Base-by-base conservation (phyloP, 2,329 filamentous ascomycete genomes). In the Neophaeococcomyces aloes region DNA sequence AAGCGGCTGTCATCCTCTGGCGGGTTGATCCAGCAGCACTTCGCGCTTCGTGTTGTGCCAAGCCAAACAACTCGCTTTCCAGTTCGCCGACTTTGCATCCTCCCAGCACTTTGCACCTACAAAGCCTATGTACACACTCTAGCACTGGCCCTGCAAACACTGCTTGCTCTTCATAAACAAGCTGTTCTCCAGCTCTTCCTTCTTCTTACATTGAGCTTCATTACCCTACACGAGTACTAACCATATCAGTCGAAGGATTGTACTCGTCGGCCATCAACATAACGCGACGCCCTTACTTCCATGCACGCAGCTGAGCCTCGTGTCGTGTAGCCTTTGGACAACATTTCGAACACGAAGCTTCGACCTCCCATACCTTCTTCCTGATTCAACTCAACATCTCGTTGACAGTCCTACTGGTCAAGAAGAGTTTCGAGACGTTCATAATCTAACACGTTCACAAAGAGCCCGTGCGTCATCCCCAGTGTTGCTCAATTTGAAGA, bases 381-480 rank as follows among this genome's bases (percentile, higher is more conserved):
- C 47, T 41, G 35, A 41, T 48, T 25, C 40, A 31, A 33, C 29
- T 33, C 25, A 34, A 39, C 19, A 27, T 41, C 35, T 18, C 18
- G 6, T 3, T 17, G 19, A 36, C n/a, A 11, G 19, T 17, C 8
- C 15, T 7, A 13, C 37, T 15, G 21, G 35, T 27, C 35, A 7
- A 13, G 8, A 29, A 38, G 4, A 8, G 13, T 5, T 17, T 23
- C n/a, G 23, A 39, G 37, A 30, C 18, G 27, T 14, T 19, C 18
- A 27, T 38, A 23, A 7, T n/a, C 40, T 44, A 44, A 49, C 48
- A 45, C 46, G 47, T 45, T 48, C 23, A 32, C 40, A 46, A 46
- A 50, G 13, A 34, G 47, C 52, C 50, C 47, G 52, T 54, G 52
- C 52, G 52, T 54, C 48, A 51, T 52, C 47, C 52, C 45, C 44